A percentile compares a stretch with the other conserved stretches of the same genome.
phyloP scores from a whole-genome alignment of 2,329 filamentous ascomycete genomes.

The Raffaelea arxii region DNA sequence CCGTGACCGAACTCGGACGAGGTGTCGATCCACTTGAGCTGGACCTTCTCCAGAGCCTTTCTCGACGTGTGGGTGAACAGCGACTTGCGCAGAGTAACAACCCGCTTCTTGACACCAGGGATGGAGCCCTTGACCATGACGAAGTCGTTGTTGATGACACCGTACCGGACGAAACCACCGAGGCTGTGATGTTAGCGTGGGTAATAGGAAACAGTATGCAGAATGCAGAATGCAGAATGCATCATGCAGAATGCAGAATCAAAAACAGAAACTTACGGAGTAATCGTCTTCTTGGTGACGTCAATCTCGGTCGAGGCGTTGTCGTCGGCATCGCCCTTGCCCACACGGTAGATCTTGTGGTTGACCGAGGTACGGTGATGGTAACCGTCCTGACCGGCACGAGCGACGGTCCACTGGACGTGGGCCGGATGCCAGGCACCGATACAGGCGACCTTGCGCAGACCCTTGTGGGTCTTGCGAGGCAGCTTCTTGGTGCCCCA shows the following conservation, averaged over 20 bases:
- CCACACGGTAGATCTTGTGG: constrained; percentile 99
- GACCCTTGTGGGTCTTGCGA: constrained; percentile 99
- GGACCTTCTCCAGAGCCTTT: constrained; percentile 96
- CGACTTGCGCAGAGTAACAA: constrained; percentile 97
- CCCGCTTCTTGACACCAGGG: constrained; percentile 98
- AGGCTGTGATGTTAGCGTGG: constrained; percentile 46
- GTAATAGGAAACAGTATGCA: not conserved
- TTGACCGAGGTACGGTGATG: constrained; percentile 99
- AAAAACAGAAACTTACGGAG: constrained; percentile 65
- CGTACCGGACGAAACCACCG: constrained; percentile 98
- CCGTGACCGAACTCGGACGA: constrained; percentile 99
- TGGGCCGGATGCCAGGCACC: constrained; percentile 99
- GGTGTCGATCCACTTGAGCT: constrained; percentile 99
- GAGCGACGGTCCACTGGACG: constrained; percentile 99
- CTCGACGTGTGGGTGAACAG: constrained; percentile 96
- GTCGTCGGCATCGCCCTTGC: constrained; percentile 81
- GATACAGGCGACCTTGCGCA: constrained; percentile 99
- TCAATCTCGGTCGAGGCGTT: constrained; percentile 94
- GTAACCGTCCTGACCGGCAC: constrained; percentile 99
- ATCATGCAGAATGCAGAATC: not conserved
- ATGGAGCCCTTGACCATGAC: constrained; percentile 92
- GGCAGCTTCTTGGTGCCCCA: constrained; percentile 99
- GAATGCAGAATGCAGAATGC: too few relatives aligned
- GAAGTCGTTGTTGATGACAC: constrained; percentile 99
- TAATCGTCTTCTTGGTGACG: constrained; percentile 98